Percentiles rank a stretch among this genome's conserved stretches.
These are phyloP conservation scores for Sugiyamaella xylanicola DNA, from an alignment of 1,139 yeast species.

Conservation along the genomic window DNA sequence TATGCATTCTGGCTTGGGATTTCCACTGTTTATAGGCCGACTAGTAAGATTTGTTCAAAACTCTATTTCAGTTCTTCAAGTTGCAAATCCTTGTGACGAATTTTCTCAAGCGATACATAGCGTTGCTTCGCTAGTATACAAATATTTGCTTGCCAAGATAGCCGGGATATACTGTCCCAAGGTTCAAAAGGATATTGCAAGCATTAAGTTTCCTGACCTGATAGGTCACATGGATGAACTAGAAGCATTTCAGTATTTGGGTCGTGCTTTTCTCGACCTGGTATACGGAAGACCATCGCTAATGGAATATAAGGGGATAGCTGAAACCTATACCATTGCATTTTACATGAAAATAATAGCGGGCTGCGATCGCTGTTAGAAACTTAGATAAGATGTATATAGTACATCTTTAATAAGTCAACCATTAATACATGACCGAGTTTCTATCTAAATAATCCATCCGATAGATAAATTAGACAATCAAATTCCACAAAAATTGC, in stretches of 20 bases:
- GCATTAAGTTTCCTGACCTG: neutral
- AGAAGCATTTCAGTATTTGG: conserved; percentile 9
- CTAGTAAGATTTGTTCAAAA: neutral
- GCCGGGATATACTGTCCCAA: neutral
- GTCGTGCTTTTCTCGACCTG: conserved; percentile 8
- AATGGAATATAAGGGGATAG: conserved; percentile 4
- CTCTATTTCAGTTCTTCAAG: neutral
- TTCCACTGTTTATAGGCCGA: conserved; percentile 2
- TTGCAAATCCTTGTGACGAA: neutral
- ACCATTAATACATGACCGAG: too few species aligned
- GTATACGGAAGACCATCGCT: conserved; percentile 2
- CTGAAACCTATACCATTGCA: conserved; percentile 11
- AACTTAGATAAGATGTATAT: too few species aligned
- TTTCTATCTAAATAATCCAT: too few species aligned
- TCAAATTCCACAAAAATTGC: too few species aligned
- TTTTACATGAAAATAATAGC: conserved; percentile 12
- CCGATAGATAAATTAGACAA: too few species aligned
- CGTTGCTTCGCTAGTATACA: neutral
- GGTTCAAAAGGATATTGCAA: neutral
- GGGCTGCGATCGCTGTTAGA: conserved; percentile 13
- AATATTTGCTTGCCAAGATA: neutral
- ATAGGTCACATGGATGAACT: neutral
- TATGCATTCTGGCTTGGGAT: conserved; percentile 6
- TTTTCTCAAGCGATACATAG: neutral
- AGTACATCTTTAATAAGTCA: too few species aligned